These are phyloP conservation scores for Kodamaea nitidulidarum DNA, from an alignment of 805 yeast species.

Conservation along the genomic window DNA sequence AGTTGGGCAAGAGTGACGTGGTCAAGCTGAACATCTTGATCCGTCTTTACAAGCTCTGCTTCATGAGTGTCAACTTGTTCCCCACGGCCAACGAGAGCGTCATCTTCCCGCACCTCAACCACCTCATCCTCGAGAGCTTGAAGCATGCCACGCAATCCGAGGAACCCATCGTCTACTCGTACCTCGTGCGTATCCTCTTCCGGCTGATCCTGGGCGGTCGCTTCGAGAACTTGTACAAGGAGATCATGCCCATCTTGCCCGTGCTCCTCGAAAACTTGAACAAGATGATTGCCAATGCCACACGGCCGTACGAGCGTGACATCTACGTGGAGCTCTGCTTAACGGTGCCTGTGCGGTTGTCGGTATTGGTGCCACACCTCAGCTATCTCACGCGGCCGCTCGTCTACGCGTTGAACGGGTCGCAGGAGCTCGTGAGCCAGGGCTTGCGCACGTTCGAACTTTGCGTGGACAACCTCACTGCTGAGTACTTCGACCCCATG, in stretches of 20 bases:
- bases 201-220: constrained; percentile 96
- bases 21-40: constrained; percentile 76
- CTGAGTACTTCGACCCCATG: constrained; percentile 95
- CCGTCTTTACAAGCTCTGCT: constrained; percentile 83
- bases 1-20: constrained; percentile 76
- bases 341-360: constrained; percentile 91
- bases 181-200: constrained; percentile 81
- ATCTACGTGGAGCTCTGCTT: constrained; percentile 91
- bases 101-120: constrained; percentile 80
- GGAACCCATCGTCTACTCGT: constrained; percentile 88
- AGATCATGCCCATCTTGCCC: constrained; percentile 86
- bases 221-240: constrained; percentile 88
- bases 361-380: constrained; percentile 90
- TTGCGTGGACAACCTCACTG: constrained; percentile 93
- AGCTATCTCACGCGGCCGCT: constrained; percentile 86
- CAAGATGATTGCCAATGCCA: constrained; percentile 74
- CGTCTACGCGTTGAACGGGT: constrained; percentile 83
- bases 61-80: constrained; percentile 91
- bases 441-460: constrained; percentile 92
- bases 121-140: constrained; percentile 75
- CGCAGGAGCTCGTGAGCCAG: constrained; percentile 88
- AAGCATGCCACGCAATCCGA: constrained; percentile 77
- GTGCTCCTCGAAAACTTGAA: constrained; percentile 82
- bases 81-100: constrained; percentile 86
- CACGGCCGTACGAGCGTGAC: constrained; percentile 87